Evolutionary conservation across 345 rosid species (phyloP).

Genomic region (Raphanus raphanistrum): DNA sequence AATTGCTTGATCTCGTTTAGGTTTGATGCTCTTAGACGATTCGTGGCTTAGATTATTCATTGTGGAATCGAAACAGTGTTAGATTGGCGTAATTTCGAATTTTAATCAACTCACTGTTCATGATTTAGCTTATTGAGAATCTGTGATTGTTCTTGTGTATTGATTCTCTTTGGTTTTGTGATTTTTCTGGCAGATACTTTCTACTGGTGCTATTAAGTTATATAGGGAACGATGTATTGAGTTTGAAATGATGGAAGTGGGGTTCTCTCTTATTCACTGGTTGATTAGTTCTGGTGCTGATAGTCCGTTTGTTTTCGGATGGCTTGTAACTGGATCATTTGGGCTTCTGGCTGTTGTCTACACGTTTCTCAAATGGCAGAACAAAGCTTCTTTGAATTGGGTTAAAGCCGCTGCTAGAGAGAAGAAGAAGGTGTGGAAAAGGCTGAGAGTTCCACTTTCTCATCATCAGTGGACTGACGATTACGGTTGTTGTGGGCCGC

Average conservation of each 20-base stretch:
- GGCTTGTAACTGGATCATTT: constrained; percentile 48
- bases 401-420: constrained; percentile 65
- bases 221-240: constrained; percentile 17
- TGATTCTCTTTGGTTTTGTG: background rate
- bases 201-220: background rate
- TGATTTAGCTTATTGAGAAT: background rate
- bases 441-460: constrained; percentile 58
- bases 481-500: constrained; percentile 41
- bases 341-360: constrained; percentile 48
- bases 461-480: constrained; percentile 63
- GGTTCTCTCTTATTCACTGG: constrained; percentile 44
- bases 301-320: constrained; percentile 47
- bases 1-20: constrained; percentile 18
- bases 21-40: background rate
- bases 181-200: constrained; percentile 7
- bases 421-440: constrained; percentile 59
- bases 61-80: constrained; percentile 1
- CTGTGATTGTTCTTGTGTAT: constrained; percentile 14
- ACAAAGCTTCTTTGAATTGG: constrained; percentile 53
- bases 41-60: background rate
- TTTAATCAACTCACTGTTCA: background rate
- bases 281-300: constrained; percentile 41
- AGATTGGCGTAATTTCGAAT: background rate
- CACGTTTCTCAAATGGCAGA: constrained; percentile 62
- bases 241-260: constrained; percentile 47